Base-by-base conservation (phyloP, 2,329 filamentous ascomycete species). In the Scedosporium dehoogii region DNA sequence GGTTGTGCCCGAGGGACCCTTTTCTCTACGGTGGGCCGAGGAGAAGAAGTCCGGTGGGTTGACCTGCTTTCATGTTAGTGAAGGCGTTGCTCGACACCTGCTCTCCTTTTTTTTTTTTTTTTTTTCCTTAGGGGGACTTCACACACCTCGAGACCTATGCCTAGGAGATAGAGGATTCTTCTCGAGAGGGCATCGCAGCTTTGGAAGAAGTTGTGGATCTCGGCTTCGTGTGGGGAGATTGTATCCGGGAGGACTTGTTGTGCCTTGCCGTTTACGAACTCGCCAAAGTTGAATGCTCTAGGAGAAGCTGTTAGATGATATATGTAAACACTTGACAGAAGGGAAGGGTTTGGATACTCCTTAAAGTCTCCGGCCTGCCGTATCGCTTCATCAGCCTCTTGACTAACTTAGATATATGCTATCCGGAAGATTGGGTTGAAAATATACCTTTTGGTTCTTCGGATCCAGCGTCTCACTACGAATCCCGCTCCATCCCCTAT, bases 281-380 rank as follows among this genome's bases (percentile, higher is more conserved):
- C 85, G 66, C 88, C 91, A 70, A 97, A 89, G 77, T 97, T 99
- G 81, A 97, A 93, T 44, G 89, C 91, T 78, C 92, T 94, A 67
- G 23, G 29, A 58, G 23, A 42, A 59, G 27, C 60, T 38, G 64
- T 63, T 59, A 56, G 62, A 16, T 7, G 41, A 14, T 44, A 60
- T 42, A 10, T 12, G 41, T 29, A 6, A 16, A 16, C 42, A 63
- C 64, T 55, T 25, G 46, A 12, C n/a, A 14, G 48, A 42, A 53
- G 10, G 41, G 38, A 33, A 44, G 58, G 12, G 41, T 18, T 27
- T 48, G 16, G 68, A 69, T 75, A 92, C 90, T 96, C 91, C 80
- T 96, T 96, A 68, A 91, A 91, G 70, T 96, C 92, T 16, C 91
- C 90, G 38, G 86, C 80, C 87, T 91, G 66, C 1, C 18, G 9